Conservation (phyloP, 1,139 yeast genomes). For the Yamadazyma sp. region DNA sequence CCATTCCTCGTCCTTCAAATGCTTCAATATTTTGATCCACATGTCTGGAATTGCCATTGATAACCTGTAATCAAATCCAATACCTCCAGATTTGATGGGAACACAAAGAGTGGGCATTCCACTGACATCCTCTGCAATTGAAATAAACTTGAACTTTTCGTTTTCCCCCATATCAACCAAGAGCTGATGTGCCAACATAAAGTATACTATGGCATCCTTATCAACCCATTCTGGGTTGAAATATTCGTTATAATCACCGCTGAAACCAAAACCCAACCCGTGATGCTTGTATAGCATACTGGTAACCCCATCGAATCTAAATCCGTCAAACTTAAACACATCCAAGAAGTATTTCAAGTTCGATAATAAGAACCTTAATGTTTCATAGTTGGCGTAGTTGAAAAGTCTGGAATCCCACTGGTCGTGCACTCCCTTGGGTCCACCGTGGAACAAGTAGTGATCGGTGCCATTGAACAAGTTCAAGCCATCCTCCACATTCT, state of each 20-base stretch:
- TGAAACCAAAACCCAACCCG: conserved; percentile 85
- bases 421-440: conserved; percentile 79
- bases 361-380: conserved; percentile 81
- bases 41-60: conserved; percentile 98
- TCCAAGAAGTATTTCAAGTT: conserved; percentile 84
- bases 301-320: conserved; percentile 95
- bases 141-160: conserved; percentile 53
- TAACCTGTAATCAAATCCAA: conserved; percentile 88
- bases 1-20: conserved; percentile 86
- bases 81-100: conserved; percentile 73
- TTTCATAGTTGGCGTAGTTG: conserved; percentile 89
- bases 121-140: conserved; percentile 95
- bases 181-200: conserved; percentile 84
- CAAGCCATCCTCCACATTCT: conserved; percentile 90
- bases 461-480: conserved; percentile 95
- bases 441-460: conserved; percentile 90
- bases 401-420: conserved; percentile 95
- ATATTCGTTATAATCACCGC: conserved; percentile 92
- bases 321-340: conserved; percentile 87
- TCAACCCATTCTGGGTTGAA: conserved; percentile 81
- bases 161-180: conserved; percentile 51
- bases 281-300: conserved; percentile 90
- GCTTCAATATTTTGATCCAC: conserved; percentile 96
- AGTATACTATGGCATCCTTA: conserved; percentile 79
- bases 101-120: conserved; percentile 96